phyloP scores from a whole-genome alignment of 1,139 yeast species.

The Saccharomyces uvarum region DNA sequence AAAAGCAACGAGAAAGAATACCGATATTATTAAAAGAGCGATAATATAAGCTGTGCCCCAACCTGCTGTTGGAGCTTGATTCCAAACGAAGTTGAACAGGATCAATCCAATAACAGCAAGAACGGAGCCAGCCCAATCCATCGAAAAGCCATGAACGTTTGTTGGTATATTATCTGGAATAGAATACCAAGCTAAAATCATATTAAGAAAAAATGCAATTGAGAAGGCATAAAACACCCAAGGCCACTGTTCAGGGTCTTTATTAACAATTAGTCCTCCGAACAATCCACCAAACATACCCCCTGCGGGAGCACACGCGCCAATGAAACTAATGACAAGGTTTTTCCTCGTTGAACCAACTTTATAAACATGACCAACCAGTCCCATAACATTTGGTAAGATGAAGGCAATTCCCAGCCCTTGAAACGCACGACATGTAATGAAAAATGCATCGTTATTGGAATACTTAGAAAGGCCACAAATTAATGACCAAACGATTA shows the following conservation, averaged over 20 bases:
- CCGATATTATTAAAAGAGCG: slow-evolving; percentile 39
- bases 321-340: slow-evolving; percentile 43
- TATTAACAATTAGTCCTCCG: slow-evolving; percentile 42
- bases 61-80: slow-evolving; percentile 48
- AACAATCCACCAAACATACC: slow-evolving; percentile 44
- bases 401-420: slow-evolving; percentile 51
- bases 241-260: slow-evolving; percentile 39
- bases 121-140: slow-evolving; percentile 43
- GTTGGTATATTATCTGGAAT: slow-evolving; percentile 36
- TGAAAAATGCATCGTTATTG: slow-evolving; percentile 40
- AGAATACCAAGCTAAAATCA: slow-evolving; percentile 29
- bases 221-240: slow-evolving; percentile 46
- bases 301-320: slow-evolving; percentile 51
- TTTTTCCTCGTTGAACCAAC: slow-evolving; percentile 42
- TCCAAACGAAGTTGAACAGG: slow-evolving; percentile 46
- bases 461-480: slow-evolving; percentile 42
- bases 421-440: slow-evolving; percentile 46
- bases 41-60: slow-evolving; percentile 44
- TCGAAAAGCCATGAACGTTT: slow-evolving; percentile 19
- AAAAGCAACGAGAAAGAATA: slow-evolving; percentile 32
- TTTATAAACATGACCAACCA: slow-evolving; percentile 43
- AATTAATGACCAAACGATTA: slow-evolving; percentile 39
- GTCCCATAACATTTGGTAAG: slow-evolving; percentile 48
- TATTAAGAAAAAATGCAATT: slow-evolving; percentile 34
- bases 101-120: slow-evolving; percentile 43